Evolutionary conservation across 768 basidiomycete species (phyloP), one percentile per base, ranked within the genome.

Genomic region (Lentinula detonsa): DNA sequence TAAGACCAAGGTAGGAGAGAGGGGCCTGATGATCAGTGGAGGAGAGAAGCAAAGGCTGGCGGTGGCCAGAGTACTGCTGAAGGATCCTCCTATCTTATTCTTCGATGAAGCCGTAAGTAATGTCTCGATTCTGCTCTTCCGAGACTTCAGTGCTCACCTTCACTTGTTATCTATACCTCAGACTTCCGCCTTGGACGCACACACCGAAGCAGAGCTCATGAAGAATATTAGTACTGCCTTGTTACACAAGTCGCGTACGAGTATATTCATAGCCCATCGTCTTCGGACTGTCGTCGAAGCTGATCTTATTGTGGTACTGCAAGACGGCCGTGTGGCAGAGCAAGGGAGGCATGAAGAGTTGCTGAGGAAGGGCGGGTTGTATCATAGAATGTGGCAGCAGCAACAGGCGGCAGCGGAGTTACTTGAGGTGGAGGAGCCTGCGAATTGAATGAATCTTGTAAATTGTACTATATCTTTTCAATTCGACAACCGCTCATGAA

Each of bases 1-100:
- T 71, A 68, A 74, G 43, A 98, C 97, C 2, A 89, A 89, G 67
- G 97, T 99, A 23, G 97, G 97, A 1, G 97, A 99, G 74, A 77
- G 97, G 43, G 97, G 97, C 4, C 72, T 98, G 70, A 99, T 99
- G 97, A 93, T 99, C 52, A 95, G 93, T 40, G 97, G 97, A 0
- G 97, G 97, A 1, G 97, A 99, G 81, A 99, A 99, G 74, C 97
- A 99, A 78, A 75, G 97, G 55, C 74, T 99, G 66, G 97, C 97
- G 2, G 92, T 99, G 16, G 97, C 97, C 23, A 78, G 97, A 28
- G 87, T 95, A 37, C 73, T 99, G 67, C 74, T 98, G 53, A 98
- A 98, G 76, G 90, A 99, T 71, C 95, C 97, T 0, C 88, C 90
- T 11, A 98, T 98, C 66, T 68, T 98, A 67, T 98, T 98, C 78